A percentile compares a stretch with the other conserved stretches of the same genome.
These are phyloP conservation scores for Monosporascus sp. DNA, from an alignment of 2,329 filamentous ascomycete genomes.

Conservation along the genomic window DNA sequence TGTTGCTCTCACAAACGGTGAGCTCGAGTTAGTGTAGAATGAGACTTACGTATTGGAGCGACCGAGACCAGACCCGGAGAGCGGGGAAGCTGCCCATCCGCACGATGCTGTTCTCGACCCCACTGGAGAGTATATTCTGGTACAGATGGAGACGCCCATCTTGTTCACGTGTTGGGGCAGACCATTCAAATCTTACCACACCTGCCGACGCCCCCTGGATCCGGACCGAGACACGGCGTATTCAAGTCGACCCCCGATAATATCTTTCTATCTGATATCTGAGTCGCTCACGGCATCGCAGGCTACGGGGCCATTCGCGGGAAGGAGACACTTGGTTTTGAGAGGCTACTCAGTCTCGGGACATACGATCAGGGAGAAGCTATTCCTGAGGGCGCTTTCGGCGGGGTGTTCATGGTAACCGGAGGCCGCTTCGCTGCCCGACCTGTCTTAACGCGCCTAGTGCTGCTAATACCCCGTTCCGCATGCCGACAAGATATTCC, in stretches of 20 bases:
- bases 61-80: conserved; percentile 4
- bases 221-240: not conserved
- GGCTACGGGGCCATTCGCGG: not conserved
- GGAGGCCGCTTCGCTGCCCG: not conserved
- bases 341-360: not conserved
- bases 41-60: conserved; percentile 3
- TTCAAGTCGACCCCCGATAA: not conserved
- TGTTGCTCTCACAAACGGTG: not conserved
- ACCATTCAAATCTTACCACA: not conserved
- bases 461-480: not conserved
- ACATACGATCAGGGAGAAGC: not conserved
- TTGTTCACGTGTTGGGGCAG: not conserved
- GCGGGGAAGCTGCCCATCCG: conserved; percentile 6
- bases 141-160: conserved; percentile 4
- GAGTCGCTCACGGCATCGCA: not conserved
- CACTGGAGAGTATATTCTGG: conserved; percentile 3
- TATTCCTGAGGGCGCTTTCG: not conserved
- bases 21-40: conserved; percentile 1
- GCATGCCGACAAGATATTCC: not conserved
- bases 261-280: not conserved
- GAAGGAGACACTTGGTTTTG: not conserved
- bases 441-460: not conserved
- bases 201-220: not conserved
- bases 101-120: conserved; percentile 9
- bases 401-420: not conserved